Conservation (phyloP, 495 filamentous ascomycete genomes). For the Neurospora sp. region DNA sequence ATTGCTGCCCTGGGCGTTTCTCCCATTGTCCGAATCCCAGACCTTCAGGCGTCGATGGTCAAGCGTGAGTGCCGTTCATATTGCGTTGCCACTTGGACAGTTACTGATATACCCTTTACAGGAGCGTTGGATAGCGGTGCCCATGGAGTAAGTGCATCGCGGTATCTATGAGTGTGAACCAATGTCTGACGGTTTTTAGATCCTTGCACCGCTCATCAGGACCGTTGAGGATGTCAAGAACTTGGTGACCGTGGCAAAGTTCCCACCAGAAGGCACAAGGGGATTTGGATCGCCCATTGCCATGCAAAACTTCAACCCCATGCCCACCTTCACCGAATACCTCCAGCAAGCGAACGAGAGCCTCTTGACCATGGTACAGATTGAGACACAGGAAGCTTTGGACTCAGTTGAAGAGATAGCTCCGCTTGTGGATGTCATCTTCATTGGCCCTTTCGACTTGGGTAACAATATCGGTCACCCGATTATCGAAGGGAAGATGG, state of each 20-base stretch:
- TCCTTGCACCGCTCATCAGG: slow-evolving; percentile 56
- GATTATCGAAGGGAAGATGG: slow-evolving; percentile 50
- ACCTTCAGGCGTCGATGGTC: slow-evolving; percentile 58
- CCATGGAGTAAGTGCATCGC: slow-evolving; percentile 41
- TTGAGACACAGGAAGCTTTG: slow-evolving; percentile 68
- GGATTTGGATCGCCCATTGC: slow-evolving; percentile 61
- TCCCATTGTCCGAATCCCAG: slow-evolving; percentile 57
- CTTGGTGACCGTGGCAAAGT: slow-evolving; percentile 52
- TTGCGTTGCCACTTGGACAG: not conserved
- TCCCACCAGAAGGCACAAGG: slow-evolving; percentile 52
- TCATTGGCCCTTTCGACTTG: slow-evolving; percentile 71
- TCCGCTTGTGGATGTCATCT: slow-evolving; percentile 61
- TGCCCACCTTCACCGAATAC: slow-evolving; percentile 50
- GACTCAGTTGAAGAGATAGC: slow-evolving; percentile 64
- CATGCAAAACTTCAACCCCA: slow-evolving; percentile 51
- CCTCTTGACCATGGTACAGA: slow-evolving; percentile 67
- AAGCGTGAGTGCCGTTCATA: slow-evolving; percentile 43
- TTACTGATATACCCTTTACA: slow-evolving; percentile 15
- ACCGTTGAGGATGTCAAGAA: slow-evolving; percentile 52
- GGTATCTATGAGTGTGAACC: not conserved
- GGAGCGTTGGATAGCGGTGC: slow-evolving; percentile 60
- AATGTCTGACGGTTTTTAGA: slow-evolving; percentile 20
- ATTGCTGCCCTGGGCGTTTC: slow-evolving; percentile 57
- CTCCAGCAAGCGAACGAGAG: slow-evolving; percentile 63
- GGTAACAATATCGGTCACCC: slow-evolving; percentile 68